A percentile compares a stretch with the other conserved stretches of the same genome.
phyloP scores from a whole-genome alignment of 495 filamentous ascomycete genomes.

The Neurospora sp. region DNA sequence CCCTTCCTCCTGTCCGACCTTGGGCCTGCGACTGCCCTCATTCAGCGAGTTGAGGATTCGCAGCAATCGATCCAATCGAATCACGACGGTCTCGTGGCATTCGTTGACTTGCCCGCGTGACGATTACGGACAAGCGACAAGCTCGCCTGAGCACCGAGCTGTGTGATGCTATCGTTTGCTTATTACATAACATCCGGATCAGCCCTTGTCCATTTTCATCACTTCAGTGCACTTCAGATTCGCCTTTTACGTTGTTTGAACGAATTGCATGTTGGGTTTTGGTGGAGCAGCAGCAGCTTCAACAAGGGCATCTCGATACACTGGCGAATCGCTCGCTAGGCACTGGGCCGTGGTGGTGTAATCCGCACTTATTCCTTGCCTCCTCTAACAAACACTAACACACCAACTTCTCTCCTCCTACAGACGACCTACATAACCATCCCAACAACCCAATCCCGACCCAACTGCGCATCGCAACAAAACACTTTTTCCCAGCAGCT shows the following conservation, averaged over 20 bases:
- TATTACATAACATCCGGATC: not conserved
- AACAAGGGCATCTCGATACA: not conserved
- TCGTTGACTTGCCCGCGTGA: slow-evolving; percentile 19
- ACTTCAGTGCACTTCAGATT: not conserved
- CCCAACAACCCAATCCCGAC: not conserved
- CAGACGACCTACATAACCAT: not conserved
- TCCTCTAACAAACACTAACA: not conserved
- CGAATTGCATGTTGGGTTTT: not conserved
- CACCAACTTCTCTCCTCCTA: not conserved
- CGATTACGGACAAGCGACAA: slow-evolving; percentile 1
- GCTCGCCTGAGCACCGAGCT: not conserved
- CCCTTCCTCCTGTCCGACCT: not conserved
- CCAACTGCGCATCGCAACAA: not conserved
- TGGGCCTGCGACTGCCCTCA: not conserved
- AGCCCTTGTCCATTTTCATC: not conserved
- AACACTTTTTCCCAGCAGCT: not conserved
- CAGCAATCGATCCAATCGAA: slow-evolving; percentile 10
- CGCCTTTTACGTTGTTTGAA: not conserved
- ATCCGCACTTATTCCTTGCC: not conserved
- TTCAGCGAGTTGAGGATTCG: not conserved
- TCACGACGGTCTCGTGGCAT: slow-evolving; percentile 21
- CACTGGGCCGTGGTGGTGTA: not conserved
- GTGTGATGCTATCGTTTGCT: not conserved
- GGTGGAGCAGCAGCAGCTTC: not conserved
- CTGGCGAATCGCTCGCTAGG: not conserved